These are phyloP conservation scores for Begonia fuchsioides DNA, from an alignment of 306 rosid species.

Conservation along the genomic window DNA sequence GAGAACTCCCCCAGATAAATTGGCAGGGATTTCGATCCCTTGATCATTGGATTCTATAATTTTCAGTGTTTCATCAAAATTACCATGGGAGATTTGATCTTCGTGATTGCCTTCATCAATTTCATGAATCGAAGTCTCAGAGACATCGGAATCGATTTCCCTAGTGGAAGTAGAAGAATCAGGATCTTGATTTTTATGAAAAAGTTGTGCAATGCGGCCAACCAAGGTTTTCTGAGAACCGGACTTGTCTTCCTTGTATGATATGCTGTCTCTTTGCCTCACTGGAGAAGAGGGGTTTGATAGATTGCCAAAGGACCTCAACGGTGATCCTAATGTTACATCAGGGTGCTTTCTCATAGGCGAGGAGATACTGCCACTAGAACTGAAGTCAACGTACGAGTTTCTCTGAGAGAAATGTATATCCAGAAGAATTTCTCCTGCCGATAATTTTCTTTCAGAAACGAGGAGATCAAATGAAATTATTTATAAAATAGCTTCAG, in stretches of 20 bases:
- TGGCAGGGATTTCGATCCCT: constrained; percentile 43
- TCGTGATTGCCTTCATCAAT: constrained; percentile 30
- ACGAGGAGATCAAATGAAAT: no score
- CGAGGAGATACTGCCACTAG: constrained; percentile 1
- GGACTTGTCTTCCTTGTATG: constrained; percentile 42
- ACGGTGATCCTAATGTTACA: constrained; percentile 22
- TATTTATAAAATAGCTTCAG: no score
- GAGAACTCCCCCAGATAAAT: constrained; percentile 58
- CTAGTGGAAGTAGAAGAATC: constrained; percentile 18
- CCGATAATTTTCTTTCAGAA: background rate
- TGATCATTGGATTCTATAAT: constrained; percentile 27
- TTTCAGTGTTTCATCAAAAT: constrained; percentile 56
- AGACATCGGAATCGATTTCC: constrained; percentile 34
- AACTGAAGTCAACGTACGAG: constrained; percentile 20
- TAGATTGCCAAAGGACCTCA: constrained; percentile 17
- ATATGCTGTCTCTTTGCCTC: constrained; percentile 29
- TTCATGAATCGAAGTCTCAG: constrained; percentile 31
- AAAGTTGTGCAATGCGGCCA: constrained; percentile 64
- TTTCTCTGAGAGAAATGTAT: constrained; percentile 28
- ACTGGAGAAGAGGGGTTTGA: constrained; percentile 42
- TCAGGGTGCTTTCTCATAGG: constrained; percentile 11
- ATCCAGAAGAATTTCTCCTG: constrained; percentile 66
- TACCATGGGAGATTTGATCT: constrained; percentile 30
- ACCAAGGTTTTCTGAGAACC: constrained; percentile 46
- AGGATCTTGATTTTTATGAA: constrained; percentile 38